These are phyloP conservation scores for Thelephora ganbajun DNA, from an alignment of 768 basidiomycete species.

Conservation along the genomic window DNA sequence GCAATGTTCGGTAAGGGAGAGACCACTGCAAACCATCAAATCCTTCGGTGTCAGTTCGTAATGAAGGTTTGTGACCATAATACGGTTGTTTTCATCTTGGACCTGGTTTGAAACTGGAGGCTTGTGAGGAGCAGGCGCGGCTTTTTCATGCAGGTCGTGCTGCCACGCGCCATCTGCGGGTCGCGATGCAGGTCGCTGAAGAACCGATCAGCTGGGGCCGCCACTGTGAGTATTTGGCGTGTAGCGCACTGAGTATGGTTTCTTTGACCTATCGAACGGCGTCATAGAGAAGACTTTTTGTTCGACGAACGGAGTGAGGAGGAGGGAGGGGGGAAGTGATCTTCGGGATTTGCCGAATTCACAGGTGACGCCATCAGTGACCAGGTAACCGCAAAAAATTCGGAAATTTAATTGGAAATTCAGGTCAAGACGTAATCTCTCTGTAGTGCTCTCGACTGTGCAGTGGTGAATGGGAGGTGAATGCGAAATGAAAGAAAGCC, in stretches of 20 bases:
- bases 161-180: constrained; percentile 55
- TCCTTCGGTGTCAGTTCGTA: constrained; percentile 87
- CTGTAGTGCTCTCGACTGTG: no score
- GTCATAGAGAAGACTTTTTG: no score
- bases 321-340: no score
- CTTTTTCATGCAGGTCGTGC: constrained; percentile 44
- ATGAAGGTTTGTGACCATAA: constrained; percentile 79
- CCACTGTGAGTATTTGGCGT: background rate
- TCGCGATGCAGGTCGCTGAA: constrained; percentile 39
- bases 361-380: no score
- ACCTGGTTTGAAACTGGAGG: constrained; percentile 12
- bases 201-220: no score
- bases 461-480: no score
- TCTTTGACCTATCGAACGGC: constrained; percentile 3
- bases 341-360: no score
- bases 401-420: no score
- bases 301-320: no score
- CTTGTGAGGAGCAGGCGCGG: constrained; percentile 12
- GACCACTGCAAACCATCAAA: constrained; percentile 48
- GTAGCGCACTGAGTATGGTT: constrained; percentile 15
- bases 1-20: constrained; percentile 1
- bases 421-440: no score
- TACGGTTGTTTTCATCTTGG: constrained; percentile 33
- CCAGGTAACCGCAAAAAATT: no score
- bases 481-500: no score